Base-by-base conservation (phyloP, 1,284 basidiomycete species). In the Mycocalia duriaeana region DNA sequence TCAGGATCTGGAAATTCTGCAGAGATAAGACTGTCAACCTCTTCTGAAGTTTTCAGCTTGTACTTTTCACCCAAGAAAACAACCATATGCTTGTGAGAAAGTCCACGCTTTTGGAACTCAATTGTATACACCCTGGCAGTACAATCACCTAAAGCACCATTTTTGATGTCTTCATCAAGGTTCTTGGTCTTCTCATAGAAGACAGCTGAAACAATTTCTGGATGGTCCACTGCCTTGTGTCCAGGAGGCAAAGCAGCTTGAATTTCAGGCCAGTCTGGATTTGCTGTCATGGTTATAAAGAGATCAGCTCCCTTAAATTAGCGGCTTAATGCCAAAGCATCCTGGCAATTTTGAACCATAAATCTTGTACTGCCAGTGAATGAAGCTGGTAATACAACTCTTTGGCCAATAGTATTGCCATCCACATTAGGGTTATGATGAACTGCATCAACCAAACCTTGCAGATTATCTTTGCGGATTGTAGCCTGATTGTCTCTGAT, bases 201-300 rank as follows among this genome's bases (percentile, higher is more conserved):
- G 1, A 76, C 68, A 7, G 58, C 22, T 4, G 63, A 51, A n/a
- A 75, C 60, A 11, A 78, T 42, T 40, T 77, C 70, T 11, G 73
- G 72, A 1, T 63, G 50, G 46, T 79, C 73, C 8, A 51, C 40
- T 11, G 63, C 45, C 3, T 50, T 54, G 39, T 77, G 73, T 18
- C 48, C 49, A 22, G 57, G 57, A 3, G 69, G 45, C 0, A 76
- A 54, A 25, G 58, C 62, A 0, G 57, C 42, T 4, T 45, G 46
- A 3, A 76, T 66, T 45, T 77, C 74, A 4, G 55, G 54, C 71
- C 72, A 77, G 1, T 57, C 53, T 1, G 67, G 69, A 65, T 79
- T 76, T 0, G 67, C 64, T 1, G 73, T 79, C 35, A 72, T 62
- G 0, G 73, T 78, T 3, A 76, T 57, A 50, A 78, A 76, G 2